Percentiles rank a stretch among this genome's conserved stretches.
Conservation (phyloP, 208 protist species). For the Crithidia fasciculata region DNA sequence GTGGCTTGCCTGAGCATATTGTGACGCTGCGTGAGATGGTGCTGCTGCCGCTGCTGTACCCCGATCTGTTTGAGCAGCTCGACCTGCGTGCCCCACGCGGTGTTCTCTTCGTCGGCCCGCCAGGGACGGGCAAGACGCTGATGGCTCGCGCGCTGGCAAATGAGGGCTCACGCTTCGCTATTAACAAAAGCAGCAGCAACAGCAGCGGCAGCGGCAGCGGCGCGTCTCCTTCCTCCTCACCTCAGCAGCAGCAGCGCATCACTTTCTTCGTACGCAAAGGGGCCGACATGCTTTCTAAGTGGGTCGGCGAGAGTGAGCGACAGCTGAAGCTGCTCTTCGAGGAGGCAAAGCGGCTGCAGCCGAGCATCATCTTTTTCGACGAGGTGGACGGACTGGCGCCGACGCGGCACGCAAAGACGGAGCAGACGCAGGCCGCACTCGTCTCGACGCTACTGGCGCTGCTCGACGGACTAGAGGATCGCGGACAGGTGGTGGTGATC, state of each 20-base stretch:
- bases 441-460: conserved; percentile 94
- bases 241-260: conserved; percentile 48
- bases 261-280: conserved; percentile 98
- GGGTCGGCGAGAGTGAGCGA: conserved; percentile 98
- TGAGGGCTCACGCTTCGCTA: conserved; percentile 89
- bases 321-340: conserved; percentile 98
- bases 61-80: conserved; percentile 59
- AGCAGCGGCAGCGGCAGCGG: not conserved
- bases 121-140: conserved; percentile 99
- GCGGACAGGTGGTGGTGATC: conserved; percentile 94
- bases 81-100: conserved; percentile 93
- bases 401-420: conserved; percentile 73
- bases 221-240: not conserved
- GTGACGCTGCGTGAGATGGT: conserved; percentile 84
- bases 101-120: conserved; percentile 99
- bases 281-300: conserved; percentile 98
- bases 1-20: conserved; percentile 78
- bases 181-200: not conserved
- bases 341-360: conserved; percentile 93
- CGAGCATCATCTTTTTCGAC: conserved; percentile 99
- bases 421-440: conserved; percentile 85
- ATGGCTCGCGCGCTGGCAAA: conserved; percentile 99
- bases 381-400: conserved; percentile 98
- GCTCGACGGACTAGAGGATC: conserved; percentile 94
- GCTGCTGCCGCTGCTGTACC: conserved; percentile 82